Conservation (phyloP, 352 stramenopile genomes). For the Phytophthora tubulina region DNA sequence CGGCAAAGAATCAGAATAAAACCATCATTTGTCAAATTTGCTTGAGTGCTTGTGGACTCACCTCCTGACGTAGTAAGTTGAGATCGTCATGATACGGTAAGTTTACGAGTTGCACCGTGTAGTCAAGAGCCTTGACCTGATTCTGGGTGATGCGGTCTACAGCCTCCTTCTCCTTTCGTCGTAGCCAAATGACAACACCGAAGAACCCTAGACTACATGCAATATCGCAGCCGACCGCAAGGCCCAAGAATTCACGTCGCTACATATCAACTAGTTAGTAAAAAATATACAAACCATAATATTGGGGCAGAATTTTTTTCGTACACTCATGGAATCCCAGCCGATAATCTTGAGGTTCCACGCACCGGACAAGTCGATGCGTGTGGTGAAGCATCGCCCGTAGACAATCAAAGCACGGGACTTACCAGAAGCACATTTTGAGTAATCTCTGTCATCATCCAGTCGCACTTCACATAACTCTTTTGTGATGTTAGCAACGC, state of each 20-base stretch:
- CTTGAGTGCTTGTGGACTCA: slow-evolving; percentile 21
- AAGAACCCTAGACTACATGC: slow-evolving; percentile 75
- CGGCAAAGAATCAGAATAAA: not conserved
- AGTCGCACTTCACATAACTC: slow-evolving; percentile 51
- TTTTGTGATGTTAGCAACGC: slow-evolving; percentile 38
- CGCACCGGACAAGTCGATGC: slow-evolving; percentile 74
- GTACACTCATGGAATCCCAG: slow-evolving; percentile 82
- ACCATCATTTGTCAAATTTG: not conserved
- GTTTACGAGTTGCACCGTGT: slow-evolving; percentile 81
- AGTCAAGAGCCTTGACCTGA: slow-evolving; percentile 79
- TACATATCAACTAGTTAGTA: slow-evolving; percentile 22
- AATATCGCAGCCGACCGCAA: slow-evolving; percentile 80
- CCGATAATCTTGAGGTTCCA: slow-evolving; percentile 84
- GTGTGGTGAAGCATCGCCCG: slow-evolving; percentile 79
- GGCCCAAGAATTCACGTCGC: slow-evolving; percentile 72
- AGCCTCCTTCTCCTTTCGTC: slow-evolving; percentile 72
- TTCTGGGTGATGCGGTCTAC: slow-evolving; percentile 64
- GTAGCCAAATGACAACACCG: slow-evolving; percentile 76
- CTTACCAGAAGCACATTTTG: slow-evolving; percentile 43
- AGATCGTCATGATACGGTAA: slow-evolving; percentile 71
- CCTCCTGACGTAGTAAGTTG: slow-evolving; percentile 66
- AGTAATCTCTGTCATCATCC: slow-evolving; percentile 69
- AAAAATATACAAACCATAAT: not conserved
- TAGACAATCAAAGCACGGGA: slow-evolving; percentile 72
- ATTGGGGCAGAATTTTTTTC: slow-evolving; percentile 1